phyloP scores from a whole-genome alignment of 148 eudicot species.

The Fallopia convolvulus region DNA sequence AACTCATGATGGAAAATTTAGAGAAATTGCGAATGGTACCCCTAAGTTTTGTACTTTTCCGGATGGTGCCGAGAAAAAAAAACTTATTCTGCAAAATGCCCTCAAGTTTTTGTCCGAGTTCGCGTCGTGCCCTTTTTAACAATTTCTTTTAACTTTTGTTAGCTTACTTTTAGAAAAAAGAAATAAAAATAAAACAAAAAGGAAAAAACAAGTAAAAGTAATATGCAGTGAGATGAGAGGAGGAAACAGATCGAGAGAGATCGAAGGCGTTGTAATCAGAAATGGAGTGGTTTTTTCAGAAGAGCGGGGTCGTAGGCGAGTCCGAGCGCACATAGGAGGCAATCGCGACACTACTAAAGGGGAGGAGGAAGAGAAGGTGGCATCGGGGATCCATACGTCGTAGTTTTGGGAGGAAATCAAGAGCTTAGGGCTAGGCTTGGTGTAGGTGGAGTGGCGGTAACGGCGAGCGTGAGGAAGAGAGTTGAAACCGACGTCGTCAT shows the following conservation, averaged over 20 bases:
- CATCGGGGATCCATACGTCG: slow-evolving; percentile 72
- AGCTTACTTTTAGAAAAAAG: no score
- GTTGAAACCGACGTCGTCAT: slow-evolving; percentile 27
- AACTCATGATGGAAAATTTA: no score
- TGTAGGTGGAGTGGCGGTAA: slow-evolving; percentile 8
- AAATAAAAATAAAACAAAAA: no score
- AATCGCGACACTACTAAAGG: slow-evolving; percentile 76
- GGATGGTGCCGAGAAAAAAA: no score
- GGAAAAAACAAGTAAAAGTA: no score
- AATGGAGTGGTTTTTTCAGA: slow-evolving; percentile 22
- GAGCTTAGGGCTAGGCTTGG: slow-evolving; percentile 25
- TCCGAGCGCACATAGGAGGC: slow-evolving; percentile 61
- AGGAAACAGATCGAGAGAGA: slow-evolving; percentile 29
- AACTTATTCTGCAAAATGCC: no score
- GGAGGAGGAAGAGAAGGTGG: slow-evolving; percentile 45
- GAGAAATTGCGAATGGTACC: no score
- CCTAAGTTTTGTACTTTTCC: no score
- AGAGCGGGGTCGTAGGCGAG: slow-evolving; percentile 36
- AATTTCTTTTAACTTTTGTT: no score
- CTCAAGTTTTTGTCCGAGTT: no score
- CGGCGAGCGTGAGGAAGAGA: slow-evolving; percentile 9
- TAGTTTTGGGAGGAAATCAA: slow-evolving; percentile 41
- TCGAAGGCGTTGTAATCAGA: slow-evolving; percentile 14
- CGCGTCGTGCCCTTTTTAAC: no score
- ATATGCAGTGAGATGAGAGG: slow-evolving; percentile 27